Evolutionary conservation across 2,329 filamentous ascomycete species (phyloP).

Genomic region (Ophiobolus disseminans): DNA sequence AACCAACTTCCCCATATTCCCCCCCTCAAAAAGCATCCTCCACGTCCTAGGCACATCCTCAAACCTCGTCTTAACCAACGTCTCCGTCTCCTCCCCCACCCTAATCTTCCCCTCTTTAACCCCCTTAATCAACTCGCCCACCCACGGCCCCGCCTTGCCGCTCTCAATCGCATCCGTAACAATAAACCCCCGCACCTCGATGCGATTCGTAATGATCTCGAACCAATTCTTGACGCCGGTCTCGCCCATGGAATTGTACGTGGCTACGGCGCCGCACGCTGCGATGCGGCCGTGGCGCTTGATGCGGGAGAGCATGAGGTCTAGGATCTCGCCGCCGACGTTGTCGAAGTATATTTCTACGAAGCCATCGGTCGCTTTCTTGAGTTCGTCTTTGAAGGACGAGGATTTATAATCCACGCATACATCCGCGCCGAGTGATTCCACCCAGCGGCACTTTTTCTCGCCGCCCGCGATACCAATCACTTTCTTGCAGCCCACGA

Average conservation of each 20-base stretch:
- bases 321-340: constrained; percentile 58
- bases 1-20: constrained; percentile 57
- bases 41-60: constrained; percentile 60
- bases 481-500: constrained; percentile 56
- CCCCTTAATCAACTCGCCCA: constrained; percentile 32
- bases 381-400: constrained; percentile 56
- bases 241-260: constrained; percentile 49
- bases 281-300: constrained; percentile 52
- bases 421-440: constrained; percentile 59
- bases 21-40: constrained; percentile 57
- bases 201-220: constrained; percentile 51
- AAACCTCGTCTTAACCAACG: constrained; percentile 55
- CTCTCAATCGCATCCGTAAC: constrained; percentile 48
- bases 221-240: constrained; percentile 53
- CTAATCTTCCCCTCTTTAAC: constrained; percentile 57
- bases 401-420: constrained; percentile 63
- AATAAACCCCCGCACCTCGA: constrained; percentile 55
- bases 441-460: constrained; percentile 61
- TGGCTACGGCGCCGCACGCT: constrained; percentile 53
- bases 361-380: constrained; percentile 56
- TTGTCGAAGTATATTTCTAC: constrained; percentile 63
- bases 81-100: constrained; percentile 55
- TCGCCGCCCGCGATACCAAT: constrained; percentile 62
- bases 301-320: constrained; percentile 54
- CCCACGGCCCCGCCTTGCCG: constrained; percentile 35